These are phyloP conservation scores for Entamoeba histolytica DNA, from an alignment of 208 protist genomes.

Conservation along the genomic window DNA sequence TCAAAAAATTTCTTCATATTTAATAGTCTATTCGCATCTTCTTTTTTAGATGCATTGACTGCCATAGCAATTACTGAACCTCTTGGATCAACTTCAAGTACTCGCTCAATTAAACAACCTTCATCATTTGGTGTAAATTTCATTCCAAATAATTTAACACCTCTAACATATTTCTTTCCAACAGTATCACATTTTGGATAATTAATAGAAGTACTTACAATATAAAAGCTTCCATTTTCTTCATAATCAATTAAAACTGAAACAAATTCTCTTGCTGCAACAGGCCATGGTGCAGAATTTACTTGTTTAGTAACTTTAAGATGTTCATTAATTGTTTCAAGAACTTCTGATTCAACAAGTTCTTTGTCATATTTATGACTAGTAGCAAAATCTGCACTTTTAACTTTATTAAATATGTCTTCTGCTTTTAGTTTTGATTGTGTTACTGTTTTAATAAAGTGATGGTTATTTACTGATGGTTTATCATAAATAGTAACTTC, in stretches of 20 bases:
- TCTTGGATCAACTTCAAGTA: background rate
- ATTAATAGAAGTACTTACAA: background rate
- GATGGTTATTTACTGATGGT: background rate
- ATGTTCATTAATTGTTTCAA: background rate
- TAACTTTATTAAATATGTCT: background rate
- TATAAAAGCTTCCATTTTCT: background rate
- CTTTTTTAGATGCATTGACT: background rate
- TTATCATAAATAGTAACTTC: background rate
- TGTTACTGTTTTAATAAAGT: background rate
- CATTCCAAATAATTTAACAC: background rate
- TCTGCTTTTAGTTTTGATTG: background rate
- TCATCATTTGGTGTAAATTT: background rate
- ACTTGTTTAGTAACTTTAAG: background rate
- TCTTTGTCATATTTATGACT: background rate
- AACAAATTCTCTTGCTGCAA: background rate
- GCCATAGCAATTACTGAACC: background rate
- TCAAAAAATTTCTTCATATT: background rate
- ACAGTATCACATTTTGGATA: background rate
- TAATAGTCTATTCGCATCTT: background rate
- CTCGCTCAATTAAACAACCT: background rate
- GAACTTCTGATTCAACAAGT: background rate
- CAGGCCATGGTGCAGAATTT: background rate
- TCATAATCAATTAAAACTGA: background rate
- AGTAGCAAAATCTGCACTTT: background rate
- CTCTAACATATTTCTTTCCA: background rate